Evolutionary conservation across 2,329 filamentous ascomycete species (phyloP), one percentile per base, ranked within the genome.

Genomic region (Allantophomopsis lycopodina): DNA sequence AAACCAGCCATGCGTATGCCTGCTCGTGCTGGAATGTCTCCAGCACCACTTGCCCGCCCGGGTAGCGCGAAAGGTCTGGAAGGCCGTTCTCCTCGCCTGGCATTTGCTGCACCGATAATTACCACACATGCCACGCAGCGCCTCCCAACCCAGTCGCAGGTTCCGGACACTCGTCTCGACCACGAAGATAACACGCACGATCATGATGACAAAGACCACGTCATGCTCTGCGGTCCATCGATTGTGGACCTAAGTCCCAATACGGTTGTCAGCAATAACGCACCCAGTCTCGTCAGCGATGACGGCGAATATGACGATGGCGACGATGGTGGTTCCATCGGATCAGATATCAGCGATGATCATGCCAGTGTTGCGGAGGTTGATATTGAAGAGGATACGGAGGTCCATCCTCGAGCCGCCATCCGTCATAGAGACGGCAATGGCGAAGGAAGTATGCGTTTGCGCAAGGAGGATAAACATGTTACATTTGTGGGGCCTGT

Each of bases 291-390:
- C 37, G 81, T 87, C 53, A 85, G 81, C 59, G 83, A 88, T 58
- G 81, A 86, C 53, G 79, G 81, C 49, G 82, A 86, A 54, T 84
- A 82, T 51, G 81, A 83, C 48, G 78, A 80, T 40, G 83, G 79
- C 2, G 76, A 81, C 41, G 74, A 76, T 43, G 62, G 63, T 40
- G 72, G 68, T 41, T 71, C 76, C 37, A 46, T 62, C 2, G 58
- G 56, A 36, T 64, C 64, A 3, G 58, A 60, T n/a, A 59, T 59
- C 13, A 61, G 72, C 31, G 76, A 76, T 18, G 65, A 73, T n/a
- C 73, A 73, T 17, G 71, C 71, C 10, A 73, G 78, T 49, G 66
- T 78, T 32, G 69, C 73, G 20, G 75, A 79, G 49, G 76, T 79
- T 41, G 69, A 68, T 20, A 62, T 76, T 15, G 74, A 76, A 36